Evolutionary conservation across 305 asterid genomes (phyloP).

Genomic region (Withania somnifera): DNA sequence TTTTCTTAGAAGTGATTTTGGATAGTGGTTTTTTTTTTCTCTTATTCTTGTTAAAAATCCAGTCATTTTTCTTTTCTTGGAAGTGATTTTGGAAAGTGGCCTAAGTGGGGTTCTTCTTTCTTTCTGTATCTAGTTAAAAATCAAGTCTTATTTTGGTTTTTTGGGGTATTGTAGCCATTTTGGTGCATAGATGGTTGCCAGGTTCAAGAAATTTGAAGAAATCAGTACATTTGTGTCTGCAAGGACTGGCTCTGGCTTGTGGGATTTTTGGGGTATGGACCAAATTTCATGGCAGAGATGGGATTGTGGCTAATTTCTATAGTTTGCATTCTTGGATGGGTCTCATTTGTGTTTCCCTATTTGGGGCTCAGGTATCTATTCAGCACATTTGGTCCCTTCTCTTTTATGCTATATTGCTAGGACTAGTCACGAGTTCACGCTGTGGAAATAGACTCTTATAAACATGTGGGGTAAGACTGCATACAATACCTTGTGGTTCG

Average conservation of each 20-base stretch:
- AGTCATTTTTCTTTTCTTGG: not conserved
- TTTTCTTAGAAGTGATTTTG: not conserved
- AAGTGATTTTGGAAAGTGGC: constrained; percentile 3
- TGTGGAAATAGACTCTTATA: too few relatives aligned
- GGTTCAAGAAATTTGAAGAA: constrained; percentile 77
- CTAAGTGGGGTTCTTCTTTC: constrained; percentile 2
- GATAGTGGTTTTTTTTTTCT: not conserved
- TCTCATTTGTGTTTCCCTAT: constrained; percentile 42
- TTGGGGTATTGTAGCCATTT: constrained; percentile 41
- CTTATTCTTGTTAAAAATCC: not conserved
- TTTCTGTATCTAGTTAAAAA: not conserved
- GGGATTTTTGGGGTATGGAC: constrained; percentile 89
- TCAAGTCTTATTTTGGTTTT: not conserved
- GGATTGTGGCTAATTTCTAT: constrained; percentile 71
- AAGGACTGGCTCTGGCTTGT: constrained; percentile 78
- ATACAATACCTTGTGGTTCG: too few relatives aligned
- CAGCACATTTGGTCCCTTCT: not conserved
- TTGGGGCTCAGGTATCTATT: constrained; percentile 66
- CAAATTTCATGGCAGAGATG: constrained; percentile 63
- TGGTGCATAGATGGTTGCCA: constrained; percentile 80
- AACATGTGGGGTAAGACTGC: too few relatives aligned
- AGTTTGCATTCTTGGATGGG: constrained; percentile 96
- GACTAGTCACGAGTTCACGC: too few relatives aligned
- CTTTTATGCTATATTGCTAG: too few relatives aligned
- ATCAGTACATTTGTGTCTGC: constrained; percentile 68